Evolutionary conservation across 371 early-diverging fungal species (phyloP).

Genomic region (Saksenaea oblongispora): DNA sequence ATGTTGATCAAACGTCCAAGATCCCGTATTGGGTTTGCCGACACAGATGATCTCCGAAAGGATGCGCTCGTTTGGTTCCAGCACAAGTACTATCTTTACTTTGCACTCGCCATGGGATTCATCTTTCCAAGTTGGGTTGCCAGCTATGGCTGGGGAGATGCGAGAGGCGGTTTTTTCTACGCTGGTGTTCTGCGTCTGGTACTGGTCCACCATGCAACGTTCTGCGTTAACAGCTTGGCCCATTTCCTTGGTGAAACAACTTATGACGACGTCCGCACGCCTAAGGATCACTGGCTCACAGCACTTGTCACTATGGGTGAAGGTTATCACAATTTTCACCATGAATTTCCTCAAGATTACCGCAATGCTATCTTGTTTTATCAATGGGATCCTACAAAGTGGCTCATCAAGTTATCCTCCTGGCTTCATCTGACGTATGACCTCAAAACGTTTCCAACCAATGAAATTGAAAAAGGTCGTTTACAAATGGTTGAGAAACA

Average conservation of each 20-base stretch:
- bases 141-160: slow-evolving; percentile 90
- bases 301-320: slow-evolving; percentile 83
- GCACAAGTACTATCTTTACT: slow-evolving; percentile 78
- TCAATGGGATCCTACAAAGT: slow-evolving; percentile 97
- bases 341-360: slow-evolving; percentile 96
- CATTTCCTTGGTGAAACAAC: slow-evolving; percentile 82
- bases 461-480: slow-evolving; percentile 87
- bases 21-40: slow-evolving; percentile 74
- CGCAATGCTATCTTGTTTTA: slow-evolving; percentile 88
- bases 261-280: slow-evolving; percentile 81
- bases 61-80: slow-evolving; percentile 81
- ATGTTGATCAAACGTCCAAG: slow-evolving; percentile 82
- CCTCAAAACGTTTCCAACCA: slow-evolving; percentile 86
- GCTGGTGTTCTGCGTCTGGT: slow-evolving; percentile 80
- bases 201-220: slow-evolving; percentile 91
- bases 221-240: slow-evolving; percentile 92
- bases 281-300: slow-evolving; percentile 81
- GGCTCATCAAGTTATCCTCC: slow-evolving; percentile 76
- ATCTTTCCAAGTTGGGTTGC: slow-evolving; percentile 81
- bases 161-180: slow-evolving; percentile 88
- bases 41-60: slow-evolving; percentile 82
- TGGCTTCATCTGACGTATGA: slow-evolving; percentile 82
- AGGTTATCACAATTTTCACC: slow-evolving; percentile 92
- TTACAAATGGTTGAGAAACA: slow-evolving; percentile 85
- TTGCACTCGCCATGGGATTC: slow-evolving; percentile 75